phyloP scores from a whole-genome alignment of 768 basidiomycete species.

The Kwoniella europaea region DNA sequence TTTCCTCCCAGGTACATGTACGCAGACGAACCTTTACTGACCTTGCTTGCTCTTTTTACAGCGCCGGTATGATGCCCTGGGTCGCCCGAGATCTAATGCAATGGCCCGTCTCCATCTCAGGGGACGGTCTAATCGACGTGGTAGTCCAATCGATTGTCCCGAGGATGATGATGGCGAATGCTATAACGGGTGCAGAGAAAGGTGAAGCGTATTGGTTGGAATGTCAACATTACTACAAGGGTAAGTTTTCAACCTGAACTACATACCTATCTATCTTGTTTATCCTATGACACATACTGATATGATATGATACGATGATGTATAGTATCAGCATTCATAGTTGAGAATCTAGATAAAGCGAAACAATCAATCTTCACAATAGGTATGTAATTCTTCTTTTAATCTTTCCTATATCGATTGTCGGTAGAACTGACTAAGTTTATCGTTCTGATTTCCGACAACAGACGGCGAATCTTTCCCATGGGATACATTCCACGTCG shows the following conservation, averaged over 20 bases:
- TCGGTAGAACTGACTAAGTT: slow-evolving; percentile 6
- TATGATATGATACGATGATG: neutral
- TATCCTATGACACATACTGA: no score
- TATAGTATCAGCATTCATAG: slow-evolving; percentile 49
- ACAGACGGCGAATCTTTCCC: slow-evolving; percentile 55
- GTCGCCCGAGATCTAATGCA: slow-evolving; percentile 55
- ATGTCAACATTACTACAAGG: slow-evolving; percentile 57
- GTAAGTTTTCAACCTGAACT: slow-evolving; percentile 18
- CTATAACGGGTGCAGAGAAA: slow-evolving; percentile 52
- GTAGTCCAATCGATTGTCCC: slow-evolving; percentile 55
- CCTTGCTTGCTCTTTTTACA: neutral
- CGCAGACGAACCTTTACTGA: no score
- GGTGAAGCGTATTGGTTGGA: slow-evolving; percentile 54
- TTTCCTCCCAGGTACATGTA: no score
- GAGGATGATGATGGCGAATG: slow-evolving; percentile 41
- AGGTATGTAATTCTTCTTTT: slow-evolving; percentile 33
- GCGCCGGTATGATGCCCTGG: slow-evolving; percentile 51
- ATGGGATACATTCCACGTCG: slow-evolving; percentile 50
- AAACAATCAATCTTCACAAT: slow-evolving; percentile 47
- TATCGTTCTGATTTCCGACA: slow-evolving; percentile 4
- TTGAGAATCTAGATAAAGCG: slow-evolving; percentile 47
- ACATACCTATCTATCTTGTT: no score
- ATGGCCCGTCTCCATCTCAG: slow-evolving; percentile 55
- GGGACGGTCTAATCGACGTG: slow-evolving; percentile 54
- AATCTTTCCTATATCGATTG: neutral